Conservation (phyloP, 164 flowering plant species). For the Akebia trifoliata region DNA sequence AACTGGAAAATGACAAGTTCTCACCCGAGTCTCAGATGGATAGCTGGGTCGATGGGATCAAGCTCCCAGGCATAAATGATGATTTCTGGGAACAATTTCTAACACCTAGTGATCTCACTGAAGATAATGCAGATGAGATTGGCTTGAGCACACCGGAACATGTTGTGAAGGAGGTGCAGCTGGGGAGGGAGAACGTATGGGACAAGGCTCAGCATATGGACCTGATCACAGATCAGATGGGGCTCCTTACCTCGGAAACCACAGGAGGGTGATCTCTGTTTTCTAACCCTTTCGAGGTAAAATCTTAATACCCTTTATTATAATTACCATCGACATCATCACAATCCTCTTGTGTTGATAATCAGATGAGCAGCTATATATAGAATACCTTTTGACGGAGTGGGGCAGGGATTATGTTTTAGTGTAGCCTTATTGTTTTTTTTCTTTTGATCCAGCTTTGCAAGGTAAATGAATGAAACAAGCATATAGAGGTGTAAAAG, state of each 20-base stretch:
- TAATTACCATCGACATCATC: too few relatives aligned
- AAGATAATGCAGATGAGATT: conserved; percentile 38
- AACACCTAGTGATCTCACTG: conserved; percentile 27
- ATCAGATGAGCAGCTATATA: too few relatives aligned
- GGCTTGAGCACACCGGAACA: conserved; percentile 32
- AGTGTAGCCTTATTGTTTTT: too few relatives aligned
- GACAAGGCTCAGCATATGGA: conserved; percentile 48
- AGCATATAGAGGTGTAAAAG: too few relatives aligned
- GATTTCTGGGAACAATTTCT: conserved; percentile 72
- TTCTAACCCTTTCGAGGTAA: too few relatives aligned
- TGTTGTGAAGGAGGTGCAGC: conserved; percentile 22
- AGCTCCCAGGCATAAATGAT: conserved; percentile 32
- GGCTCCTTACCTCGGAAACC: conserved; percentile 54
- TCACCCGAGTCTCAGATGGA: conserved; percentile 46
- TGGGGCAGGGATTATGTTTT: too few relatives aligned
- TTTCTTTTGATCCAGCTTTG: too few relatives aligned
- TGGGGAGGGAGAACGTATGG: conserved; percentile 47
- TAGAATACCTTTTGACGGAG: too few relatives aligned
- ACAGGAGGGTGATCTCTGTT: conserved; percentile 17
- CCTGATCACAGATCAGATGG: conserved; percentile 81
- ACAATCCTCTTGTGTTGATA: too few relatives aligned
- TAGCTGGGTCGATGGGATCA: conserved; percentile 35
- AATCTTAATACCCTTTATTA: too few relatives aligned
- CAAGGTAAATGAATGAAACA: too few relatives aligned
- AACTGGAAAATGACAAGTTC: conserved; percentile 37